A percentile compares a stretch with the other conserved stretches of the same genome.
phyloP scores from a whole-genome alignment of 2,329 filamentous ascomycete genomes.

The Colletotrichum somersetense region DNA sequence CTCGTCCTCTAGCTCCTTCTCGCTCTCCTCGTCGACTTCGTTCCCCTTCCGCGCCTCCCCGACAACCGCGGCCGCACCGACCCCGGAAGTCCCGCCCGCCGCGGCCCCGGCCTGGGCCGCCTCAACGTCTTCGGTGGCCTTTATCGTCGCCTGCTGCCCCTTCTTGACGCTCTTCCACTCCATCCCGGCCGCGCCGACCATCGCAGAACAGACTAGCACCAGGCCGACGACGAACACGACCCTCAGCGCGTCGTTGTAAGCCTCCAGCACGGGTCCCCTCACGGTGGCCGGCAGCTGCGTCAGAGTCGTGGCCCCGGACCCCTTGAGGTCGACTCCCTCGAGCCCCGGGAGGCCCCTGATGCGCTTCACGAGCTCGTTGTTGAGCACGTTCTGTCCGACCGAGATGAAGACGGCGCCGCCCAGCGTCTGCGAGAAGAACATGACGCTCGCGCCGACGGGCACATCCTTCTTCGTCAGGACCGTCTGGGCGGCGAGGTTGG shows the following conservation, averaged over 20 bases:
- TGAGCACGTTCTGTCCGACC: slow-evolving; percentile 61
- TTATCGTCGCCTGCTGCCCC: slow-evolving; percentile 38
- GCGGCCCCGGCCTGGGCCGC: slow-evolving; percentile 7
- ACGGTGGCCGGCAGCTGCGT: slow-evolving; percentile 45
- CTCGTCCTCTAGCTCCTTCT: background rate
- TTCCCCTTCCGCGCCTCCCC: background rate
- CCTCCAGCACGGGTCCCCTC: slow-evolving; percentile 48
- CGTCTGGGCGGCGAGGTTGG: slow-evolving; percentile 61
- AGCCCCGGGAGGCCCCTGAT: slow-evolving; percentile 49
- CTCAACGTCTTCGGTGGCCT: slow-evolving; percentile 24
- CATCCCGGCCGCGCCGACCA: slow-evolving; percentile 67
- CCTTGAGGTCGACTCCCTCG: slow-evolving; percentile 40
- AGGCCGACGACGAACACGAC: slow-evolving; percentile 72
- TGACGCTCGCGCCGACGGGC: slow-evolving; percentile 56
- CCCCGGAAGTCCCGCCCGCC: background rate
- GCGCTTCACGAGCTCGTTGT: slow-evolving; percentile 54
- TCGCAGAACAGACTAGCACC: slow-evolving; percentile 63
- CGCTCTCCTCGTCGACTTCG: background rate
- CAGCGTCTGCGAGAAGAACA: slow-evolving; percentile 61
- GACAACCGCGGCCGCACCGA: background rate
- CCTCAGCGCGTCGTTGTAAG: slow-evolving; percentile 73
- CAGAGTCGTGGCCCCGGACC: slow-evolving; percentile 39
- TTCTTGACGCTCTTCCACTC: slow-evolving; percentile 69
- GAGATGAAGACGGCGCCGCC: slow-evolving; percentile 61
- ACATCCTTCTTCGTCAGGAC: slow-evolving; percentile 58